A percentile compares a stretch with the other conserved stretches of the same genome.
These are phyloP conservation scores for Capronia americana DNA, from an alignment of 2,329 filamentous ascomycete genomes.

Conservation along the genomic window DNA sequence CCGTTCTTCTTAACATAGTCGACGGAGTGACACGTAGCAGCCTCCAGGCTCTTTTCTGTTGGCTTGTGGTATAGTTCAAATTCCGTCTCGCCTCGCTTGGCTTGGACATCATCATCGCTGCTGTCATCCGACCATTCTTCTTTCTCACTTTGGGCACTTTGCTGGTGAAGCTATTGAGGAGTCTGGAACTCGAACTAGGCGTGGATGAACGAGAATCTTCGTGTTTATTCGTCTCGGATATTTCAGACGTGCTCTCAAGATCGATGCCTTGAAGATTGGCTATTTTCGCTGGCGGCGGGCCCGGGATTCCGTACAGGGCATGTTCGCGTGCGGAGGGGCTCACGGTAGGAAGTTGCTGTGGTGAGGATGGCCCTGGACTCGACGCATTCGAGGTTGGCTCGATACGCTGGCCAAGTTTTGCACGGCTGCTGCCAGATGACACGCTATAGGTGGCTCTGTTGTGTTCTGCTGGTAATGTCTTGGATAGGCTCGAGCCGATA, in stretches of 20 bases:
- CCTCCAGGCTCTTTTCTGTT: too few species aligned
- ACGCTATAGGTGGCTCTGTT: neutral
- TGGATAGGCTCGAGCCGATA: neutral
- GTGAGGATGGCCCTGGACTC: neutral
- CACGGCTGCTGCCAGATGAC: neutral
- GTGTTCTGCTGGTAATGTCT: neutral
- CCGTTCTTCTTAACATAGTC: too few species aligned
- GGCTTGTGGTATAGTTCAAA: slow-evolving; percentile 6
- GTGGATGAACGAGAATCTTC: neutral
- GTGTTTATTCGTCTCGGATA: neutral
- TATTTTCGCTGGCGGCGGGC: neutral
- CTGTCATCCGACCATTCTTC: slow-evolving; percentile 7
- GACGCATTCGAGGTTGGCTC: neutral
- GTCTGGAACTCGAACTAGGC: neutral
- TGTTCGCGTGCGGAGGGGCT: neutral
- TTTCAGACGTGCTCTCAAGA: neutral
- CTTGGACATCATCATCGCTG: slow-evolving; percentile 5
- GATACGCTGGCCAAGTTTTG: neutral
- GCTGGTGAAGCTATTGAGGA: neutral
- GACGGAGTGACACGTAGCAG: neutral
- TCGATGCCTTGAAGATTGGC: neutral
- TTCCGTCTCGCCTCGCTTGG: neutral
- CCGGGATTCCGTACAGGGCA: neutral
- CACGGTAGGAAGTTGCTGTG: neutral
- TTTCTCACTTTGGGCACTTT: neutral